A percentile compares a stretch with the other conserved stretches of the same genome.
Conservation (phyloP, 2,329 filamentous ascomycete species). For the Cryphonectria parasitica region DNA sequence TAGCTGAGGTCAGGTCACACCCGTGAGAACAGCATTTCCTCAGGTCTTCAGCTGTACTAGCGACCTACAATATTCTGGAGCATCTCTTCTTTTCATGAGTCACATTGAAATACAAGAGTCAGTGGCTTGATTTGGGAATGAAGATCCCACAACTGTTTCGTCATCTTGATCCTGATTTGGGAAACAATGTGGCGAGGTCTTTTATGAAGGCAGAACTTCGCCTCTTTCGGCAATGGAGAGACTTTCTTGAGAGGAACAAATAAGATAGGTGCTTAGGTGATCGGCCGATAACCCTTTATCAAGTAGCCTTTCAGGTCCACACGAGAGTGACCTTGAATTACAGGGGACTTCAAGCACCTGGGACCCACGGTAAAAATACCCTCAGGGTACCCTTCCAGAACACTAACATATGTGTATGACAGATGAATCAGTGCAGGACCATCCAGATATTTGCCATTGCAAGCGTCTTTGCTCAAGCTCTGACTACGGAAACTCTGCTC, state of each 20-base stretch:
- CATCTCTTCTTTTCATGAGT: no score
- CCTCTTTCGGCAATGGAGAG: neutral
- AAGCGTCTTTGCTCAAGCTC: neutral
- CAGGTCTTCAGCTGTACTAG: neutral
- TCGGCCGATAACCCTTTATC: no score
- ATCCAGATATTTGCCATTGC: neutral
- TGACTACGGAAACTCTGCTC: neutral
- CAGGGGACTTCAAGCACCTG: neutral
- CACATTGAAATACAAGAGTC: neutral
- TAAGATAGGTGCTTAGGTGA: neutral
- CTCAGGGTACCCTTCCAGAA: neutral
- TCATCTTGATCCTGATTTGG: neutral
- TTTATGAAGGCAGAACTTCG: no score
- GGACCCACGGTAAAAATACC: neutral
- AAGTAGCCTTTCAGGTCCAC: neutral
- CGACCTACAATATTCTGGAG: neutral
- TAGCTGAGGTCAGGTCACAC: neutral
- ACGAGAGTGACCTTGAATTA: neutral
- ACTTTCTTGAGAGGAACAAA: neutral
- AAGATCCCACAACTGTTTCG: neutral
- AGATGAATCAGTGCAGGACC: neutral
- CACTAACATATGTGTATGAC: neutral
- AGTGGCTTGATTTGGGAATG: neutral
- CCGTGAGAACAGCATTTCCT: neutral
- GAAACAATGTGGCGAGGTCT: neutral